A percentile compares a stretch with the other conserved stretches of the same genome.
phyloP scores from a whole-genome alignment of 176 grass and related monocot genomes.

The Elymus sibiricus region DNA sequence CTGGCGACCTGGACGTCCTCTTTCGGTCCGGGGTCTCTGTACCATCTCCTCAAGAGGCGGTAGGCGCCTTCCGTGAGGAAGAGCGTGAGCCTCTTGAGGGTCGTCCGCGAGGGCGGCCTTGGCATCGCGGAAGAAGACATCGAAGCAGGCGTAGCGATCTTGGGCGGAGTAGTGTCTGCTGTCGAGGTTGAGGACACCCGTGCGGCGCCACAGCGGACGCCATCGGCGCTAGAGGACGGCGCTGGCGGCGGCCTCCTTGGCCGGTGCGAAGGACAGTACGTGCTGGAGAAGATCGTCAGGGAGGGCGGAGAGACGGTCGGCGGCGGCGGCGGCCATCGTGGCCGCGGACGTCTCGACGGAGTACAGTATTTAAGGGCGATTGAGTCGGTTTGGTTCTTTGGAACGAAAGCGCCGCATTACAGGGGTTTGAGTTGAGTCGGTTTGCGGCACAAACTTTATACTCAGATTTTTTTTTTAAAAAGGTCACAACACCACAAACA shows the following conservation, averaged over 20 bases:
- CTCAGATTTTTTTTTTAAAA: too few species aligned
- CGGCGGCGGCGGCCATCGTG: neutral
- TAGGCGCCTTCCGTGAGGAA: neutral
- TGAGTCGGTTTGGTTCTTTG: too few species aligned
- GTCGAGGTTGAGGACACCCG: neutral
- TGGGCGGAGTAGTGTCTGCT: neutral
- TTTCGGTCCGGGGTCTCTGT: neutral
- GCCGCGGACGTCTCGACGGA: neutral
- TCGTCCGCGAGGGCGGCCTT: neutral
- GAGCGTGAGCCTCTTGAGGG: neutral
- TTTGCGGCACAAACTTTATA: too few species aligned
- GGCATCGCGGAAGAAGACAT: neutral
- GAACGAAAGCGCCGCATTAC: too few species aligned
- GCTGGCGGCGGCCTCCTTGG: neutral
- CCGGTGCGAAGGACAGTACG: neutral
- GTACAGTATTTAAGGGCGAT: too few species aligned
- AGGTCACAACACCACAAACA: too few species aligned
- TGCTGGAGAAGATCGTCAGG: neutral
- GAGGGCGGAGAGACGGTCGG: neutral
- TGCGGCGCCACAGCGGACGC: neutral
- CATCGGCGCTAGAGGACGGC: neutral
- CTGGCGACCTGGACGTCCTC: neutral
- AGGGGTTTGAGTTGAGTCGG: too few species aligned
- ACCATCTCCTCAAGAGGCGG: neutral
- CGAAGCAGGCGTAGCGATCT: neutral